A percentile compares a stretch with the other conserved stretches of the same genome.
These are phyloP conservation scores for Trichophaea hybrida DNA, from an alignment of 2,329 filamentous ascomycete genomes.

Conservation along the genomic window DNA sequence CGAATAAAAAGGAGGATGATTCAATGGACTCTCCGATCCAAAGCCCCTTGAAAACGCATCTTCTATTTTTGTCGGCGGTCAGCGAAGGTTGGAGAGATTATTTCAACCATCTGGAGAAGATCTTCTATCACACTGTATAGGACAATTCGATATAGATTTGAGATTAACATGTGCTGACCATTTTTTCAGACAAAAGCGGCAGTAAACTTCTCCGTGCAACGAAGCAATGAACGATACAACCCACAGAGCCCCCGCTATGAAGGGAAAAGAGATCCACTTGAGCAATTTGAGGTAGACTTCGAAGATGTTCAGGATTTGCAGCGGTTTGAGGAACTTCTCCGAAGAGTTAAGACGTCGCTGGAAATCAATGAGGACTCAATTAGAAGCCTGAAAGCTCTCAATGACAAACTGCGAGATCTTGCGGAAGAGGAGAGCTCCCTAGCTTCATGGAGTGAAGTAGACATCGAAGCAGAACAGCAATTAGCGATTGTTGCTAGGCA, in stretches of 20 bases:
- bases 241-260: neutral
- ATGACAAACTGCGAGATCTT: slow-evolving; percentile 9
- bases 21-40: neutral
- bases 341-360: slow-evolving; percentile 5
- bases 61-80: slow-evolving; percentile 14
- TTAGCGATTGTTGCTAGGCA: slow-evolving; percentile 7
- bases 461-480: neutral
- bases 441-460: slow-evolving; percentile 3
- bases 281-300: slow-evolving; percentile 12
- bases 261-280: neutral
- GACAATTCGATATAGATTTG: neutral
- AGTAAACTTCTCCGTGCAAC: neutral
- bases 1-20: neutral
- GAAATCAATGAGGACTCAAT: slow-evolving; percentile 11
- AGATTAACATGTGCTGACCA: neutral
- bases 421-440: slow-evolving; percentile 8
- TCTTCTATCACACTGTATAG: slow-evolving; percentile 4
- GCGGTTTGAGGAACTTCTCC: slow-evolving; percentile 12
- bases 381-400: slow-evolving; percentile 10
- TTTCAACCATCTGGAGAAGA: slow-evolving; percentile 9
- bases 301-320: slow-evolving; percentile 13
- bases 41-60: slow-evolving; percentile 12
- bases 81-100: slow-evolving; percentile 15
- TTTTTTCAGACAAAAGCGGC: slow-evolving; percentile 5
- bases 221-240: neutral